Evolutionary conservation across 768 basidiomycete genomes (phyloP), one percentile per base, ranked within the genome.

Genomic region (Trametopsis cervina): DNA sequence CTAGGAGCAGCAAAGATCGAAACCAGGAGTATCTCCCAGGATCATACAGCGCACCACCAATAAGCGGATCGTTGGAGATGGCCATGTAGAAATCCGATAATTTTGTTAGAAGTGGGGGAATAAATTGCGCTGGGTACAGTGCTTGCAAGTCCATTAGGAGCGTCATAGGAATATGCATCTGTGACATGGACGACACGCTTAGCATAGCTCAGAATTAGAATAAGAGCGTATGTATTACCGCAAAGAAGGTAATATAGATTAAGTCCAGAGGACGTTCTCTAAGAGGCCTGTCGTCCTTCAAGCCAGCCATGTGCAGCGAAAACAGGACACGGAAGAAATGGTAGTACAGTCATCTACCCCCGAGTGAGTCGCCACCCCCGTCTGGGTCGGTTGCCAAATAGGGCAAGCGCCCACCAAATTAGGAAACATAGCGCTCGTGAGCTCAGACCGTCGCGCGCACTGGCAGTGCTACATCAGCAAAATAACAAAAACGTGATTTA

Each of bases 131-230:
- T 4, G 83, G 81, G 54, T 80, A 83, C 29, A 92, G 48, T 6
- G 76, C 66, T 63, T 91, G 89, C 11, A 82, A 62, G 64, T 92
- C 90, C 38, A 91, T 63, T 22, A 83, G 58, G 6, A 91, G 57
- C 3, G 88, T 80, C 3, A 83, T 78, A 0, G 81, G 76, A 26
- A 89, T 67, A 58, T 92, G 89, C 1, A 81, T 67, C 78, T 80
- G 38, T 4, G 5, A 24, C n/a, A n/a, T n/a, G n/a, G n/a, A n/a
- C n/a, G n/a, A n/a, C n/a, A 27, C 13, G 27, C 33, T 26, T n/a
- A 50, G 18, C 9, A 26, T 15, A 27, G 40, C 37, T 35, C 1
- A 10, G 23, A 13, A 41, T 21, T 22, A 12, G 11, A 10, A 27
- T 4, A 21, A 36, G 37, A 10, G 23, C 15, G 42, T 48, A 25